A percentile compares a stretch with the other conserved stretches of the same genome.
Conservation (phyloP, 129 eudicot species). For the Glebionis coronaria region DNA sequence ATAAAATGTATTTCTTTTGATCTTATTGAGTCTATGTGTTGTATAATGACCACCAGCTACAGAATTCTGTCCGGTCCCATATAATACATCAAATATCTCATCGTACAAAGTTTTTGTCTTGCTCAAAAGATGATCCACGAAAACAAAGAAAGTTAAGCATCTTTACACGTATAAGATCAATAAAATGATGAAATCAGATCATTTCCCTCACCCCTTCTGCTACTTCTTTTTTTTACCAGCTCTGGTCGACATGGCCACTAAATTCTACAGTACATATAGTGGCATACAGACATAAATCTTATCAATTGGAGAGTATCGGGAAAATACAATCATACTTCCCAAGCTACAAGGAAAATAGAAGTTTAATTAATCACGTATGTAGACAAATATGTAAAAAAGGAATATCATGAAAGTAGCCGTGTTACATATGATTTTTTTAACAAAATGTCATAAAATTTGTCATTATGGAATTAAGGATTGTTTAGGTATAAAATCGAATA, state of each 20-base stretch:
- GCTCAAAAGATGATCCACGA: conserved; percentile 51
- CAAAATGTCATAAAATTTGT: no score
- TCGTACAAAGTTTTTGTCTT: conserved; percentile 58
- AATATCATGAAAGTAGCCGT: no score
- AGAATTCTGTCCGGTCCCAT: conserved; percentile 40
- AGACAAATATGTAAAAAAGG: not conserved
- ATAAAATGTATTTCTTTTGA: not conserved
- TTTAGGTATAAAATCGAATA: no score
- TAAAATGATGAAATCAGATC: not conserved
- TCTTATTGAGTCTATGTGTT: conserved; percentile 28
- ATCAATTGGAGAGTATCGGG: conserved; percentile 90
- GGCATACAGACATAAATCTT: conserved; percentile 81
- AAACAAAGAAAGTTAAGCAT: conserved; percentile 18
- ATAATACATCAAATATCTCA: conserved; percentile 53
- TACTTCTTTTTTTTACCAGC: conserved; percentile 72
- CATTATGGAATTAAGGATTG: no score
- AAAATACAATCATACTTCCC: conserved; percentile 86
- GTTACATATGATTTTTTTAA: no score
- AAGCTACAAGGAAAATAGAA: conserved; percentile 39
- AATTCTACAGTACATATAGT: conserved; percentile 68
- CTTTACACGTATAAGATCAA: not conserved
- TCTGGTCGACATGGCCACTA: conserved; percentile 43
- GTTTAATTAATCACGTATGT: not conserved
- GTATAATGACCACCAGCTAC: conserved; percentile 30
- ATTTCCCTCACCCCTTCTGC: conserved; percentile 54